These are phyloP conservation scores for Candida parachauliodes DNA, from an alignment of 805 yeast species.

Conservation along the genomic window DNA sequence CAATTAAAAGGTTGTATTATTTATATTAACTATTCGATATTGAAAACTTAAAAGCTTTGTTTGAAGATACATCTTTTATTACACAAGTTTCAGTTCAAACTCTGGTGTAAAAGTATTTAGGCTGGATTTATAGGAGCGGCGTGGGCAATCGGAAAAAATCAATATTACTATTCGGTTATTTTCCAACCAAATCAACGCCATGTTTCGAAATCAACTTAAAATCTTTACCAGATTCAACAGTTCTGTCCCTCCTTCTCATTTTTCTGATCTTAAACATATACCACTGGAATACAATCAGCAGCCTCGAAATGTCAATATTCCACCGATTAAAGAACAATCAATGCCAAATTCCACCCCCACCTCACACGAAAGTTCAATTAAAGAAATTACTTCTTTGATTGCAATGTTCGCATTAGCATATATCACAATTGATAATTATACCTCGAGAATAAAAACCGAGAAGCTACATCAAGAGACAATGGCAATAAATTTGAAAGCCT, in stretches of 20 bases:
- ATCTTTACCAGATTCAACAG: neutral
- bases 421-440: conserved; percentile 51
- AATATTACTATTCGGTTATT: neutral
- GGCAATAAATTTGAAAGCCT: conserved; percentile 33
- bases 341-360: conserved; percentile 5
- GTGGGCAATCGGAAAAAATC: conserved; percentile 1
- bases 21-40: too few species aligned
- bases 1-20: too few species aligned
- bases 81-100: too few species aligned
- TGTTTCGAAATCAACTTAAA: too few species aligned
- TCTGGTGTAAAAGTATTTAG: too few species aligned
- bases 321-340: neutral
- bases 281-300: conserved; percentile 16
- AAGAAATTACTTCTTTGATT: conserved; percentile 40
- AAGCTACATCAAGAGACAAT: conserved; percentile 31
- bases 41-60: too few species aligned
- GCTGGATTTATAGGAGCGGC: too few species aligned
- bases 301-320: neutral
- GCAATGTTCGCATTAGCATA: conserved; percentile 44
- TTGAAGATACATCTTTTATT: neutral
- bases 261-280: conserved; percentile 16
- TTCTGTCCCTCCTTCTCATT: conserved; percentile 21
- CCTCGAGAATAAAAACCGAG: conserved; percentile 35
- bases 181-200: too few species aligned
- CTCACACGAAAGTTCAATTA: conserved; percentile 15